Evolutionary conservation across 192 early-diverging fungal genomes (phyloP), one percentile per base, ranked within the genome.

Genomic region (Diversispora epigaea): DNA sequence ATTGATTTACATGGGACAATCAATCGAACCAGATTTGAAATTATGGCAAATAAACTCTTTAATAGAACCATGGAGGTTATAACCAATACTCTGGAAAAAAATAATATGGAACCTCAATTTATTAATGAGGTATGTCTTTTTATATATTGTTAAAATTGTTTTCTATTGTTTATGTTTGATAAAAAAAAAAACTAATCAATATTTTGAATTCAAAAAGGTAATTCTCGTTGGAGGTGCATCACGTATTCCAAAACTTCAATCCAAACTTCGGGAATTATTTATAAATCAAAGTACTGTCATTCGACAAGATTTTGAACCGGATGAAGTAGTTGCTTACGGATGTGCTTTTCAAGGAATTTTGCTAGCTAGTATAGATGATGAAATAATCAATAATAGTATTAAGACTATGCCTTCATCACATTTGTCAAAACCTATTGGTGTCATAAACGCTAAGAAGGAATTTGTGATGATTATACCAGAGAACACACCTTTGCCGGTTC

Each of bases 241-340:
- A 65, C 88, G 94, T 45, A 93, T 97, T 77, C 95, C 96, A 74
- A 88, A 90, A 77, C 91, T 97, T 84, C 91, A 93, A 84, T 76
- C 88, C 41, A 84, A 88, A 32, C 84, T 96, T 21, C 87, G 89
- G 15, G 81, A 83, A 21, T 78, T 94, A 71, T 97, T 99, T 86
- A 77, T 77, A 50, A 60, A 74, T 40, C 83, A 86, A 40, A 85
- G 89, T 65, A 83, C 87, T 61, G 86, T 90, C 39, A 84, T 98
- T 77, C 88, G 89, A 63, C 84, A 85, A 52, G 96, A 93, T 14
- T 86, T 95, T 71, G 96, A 98, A 80, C 88, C 94, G 9, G 96
- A 99, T 82, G 97, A 99, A 86, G 90, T 95, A 19, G 92, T 97
- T 60, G 89, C 94, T 19, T 83, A 86, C 76, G 97, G 96, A 17